Evolutionary conservation across 768 basidiomycete species (phyloP).

Genomic region (Tephrocybe sp.): DNA sequence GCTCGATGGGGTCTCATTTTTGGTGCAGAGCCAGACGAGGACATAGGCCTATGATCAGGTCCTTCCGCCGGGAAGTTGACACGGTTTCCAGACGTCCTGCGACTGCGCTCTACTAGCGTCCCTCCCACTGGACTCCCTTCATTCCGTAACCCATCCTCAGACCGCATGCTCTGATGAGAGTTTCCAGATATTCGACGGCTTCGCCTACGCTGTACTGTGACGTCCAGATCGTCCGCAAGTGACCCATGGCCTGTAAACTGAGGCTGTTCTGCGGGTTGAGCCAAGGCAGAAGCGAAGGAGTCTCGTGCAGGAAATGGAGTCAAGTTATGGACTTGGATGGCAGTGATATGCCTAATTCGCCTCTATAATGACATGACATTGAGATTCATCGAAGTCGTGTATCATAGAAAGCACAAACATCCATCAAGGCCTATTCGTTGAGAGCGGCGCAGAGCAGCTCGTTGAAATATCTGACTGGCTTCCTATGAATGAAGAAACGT

Average conservation of each 20-base stretch:
- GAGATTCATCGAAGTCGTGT: conserved; percentile 2
- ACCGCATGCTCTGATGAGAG: conserved; percentile 48
- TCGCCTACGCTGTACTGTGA: conserved; percentile 57
- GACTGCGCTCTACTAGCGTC: conserved; percentile 31
- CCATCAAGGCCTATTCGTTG: conserved; percentile 6
- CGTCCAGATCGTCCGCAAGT: conserved; percentile 70
- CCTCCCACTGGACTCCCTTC: conserved; percentile 19
- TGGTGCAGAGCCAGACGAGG: conserved; percentile 27
- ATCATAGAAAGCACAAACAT: conserved; percentile 13
- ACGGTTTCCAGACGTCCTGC: conserved; percentile 47
- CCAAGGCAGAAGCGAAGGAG: conserved; percentile 71
- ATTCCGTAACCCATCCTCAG: conserved; percentile 43
- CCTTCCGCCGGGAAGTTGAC: conserved; percentile 34
- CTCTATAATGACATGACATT: conserved; percentile 38
- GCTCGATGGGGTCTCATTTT: conserved; percentile 39
- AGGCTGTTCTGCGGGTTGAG: conserved; percentile 61
- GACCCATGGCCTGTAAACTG: conserved; percentile 59
- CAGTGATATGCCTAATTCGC: conserved; percentile 71
- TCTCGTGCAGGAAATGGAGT: conserved; percentile 86
- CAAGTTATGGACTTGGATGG: conserved; percentile 76
- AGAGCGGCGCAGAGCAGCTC: background rate
- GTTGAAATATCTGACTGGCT: background rate
- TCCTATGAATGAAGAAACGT: background rate
- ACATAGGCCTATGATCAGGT: conserved; percentile 15
- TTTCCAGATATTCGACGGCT: conserved; percentile 59